Percentiles rank a stretch among this genome's conserved stretches.
Conservation (phyloP, 352 stramenopile species). For the Ophiocytium majus region DNA sequence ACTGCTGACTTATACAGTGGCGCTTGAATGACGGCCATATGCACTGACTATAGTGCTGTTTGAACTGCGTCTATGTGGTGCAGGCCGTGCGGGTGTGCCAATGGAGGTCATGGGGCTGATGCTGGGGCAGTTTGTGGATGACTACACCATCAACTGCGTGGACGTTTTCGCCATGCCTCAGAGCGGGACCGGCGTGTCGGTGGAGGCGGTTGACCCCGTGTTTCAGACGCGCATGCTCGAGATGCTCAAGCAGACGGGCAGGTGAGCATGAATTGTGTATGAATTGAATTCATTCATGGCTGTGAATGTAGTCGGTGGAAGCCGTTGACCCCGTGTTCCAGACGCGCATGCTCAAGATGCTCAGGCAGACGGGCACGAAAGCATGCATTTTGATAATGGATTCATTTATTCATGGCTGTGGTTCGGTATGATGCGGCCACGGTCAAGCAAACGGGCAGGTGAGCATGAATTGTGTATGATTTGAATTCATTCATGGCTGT, state of each 20-base stretch:
- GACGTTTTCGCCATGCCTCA: conserved; percentile 99
- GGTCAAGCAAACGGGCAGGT: conserved; percentile 92
- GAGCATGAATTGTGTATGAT: conserved; percentile 5
- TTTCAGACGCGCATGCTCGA: conserved; percentile 99
- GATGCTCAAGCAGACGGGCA: conserved; percentile 98
- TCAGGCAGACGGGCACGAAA: conserved; percentile 99
- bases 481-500: no score
- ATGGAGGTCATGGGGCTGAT: conserved; percentile 99
- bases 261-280: conserved; percentile 22
- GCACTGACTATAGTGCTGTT: no score
- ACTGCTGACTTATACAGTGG: conserved; percentile 59
- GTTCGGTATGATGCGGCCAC: conserved; percentile 98
- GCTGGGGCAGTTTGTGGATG: conserved; percentile 98
- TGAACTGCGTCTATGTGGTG: no score
- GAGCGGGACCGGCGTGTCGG: conserved; percentile 74
- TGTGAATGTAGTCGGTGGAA: conserved; percentile 92
- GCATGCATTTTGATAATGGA: no score
- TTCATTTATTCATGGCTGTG: no score
- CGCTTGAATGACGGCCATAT: not conserved
- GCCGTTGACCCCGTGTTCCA: conserved; percentile 99
- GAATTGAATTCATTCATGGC: no score
- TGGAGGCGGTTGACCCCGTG: conserved; percentile 97
- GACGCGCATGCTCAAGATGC: conserved; percentile 99
- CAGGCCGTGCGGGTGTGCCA: conserved; percentile 89
- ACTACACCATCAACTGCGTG: conserved; percentile 99